Percentiles rank a stretch among this genome's conserved stretches.
phyloP scores from a whole-genome alignment of 2,329 filamentous ascomycete species.

The Aureobasidium sp. region DNA sequence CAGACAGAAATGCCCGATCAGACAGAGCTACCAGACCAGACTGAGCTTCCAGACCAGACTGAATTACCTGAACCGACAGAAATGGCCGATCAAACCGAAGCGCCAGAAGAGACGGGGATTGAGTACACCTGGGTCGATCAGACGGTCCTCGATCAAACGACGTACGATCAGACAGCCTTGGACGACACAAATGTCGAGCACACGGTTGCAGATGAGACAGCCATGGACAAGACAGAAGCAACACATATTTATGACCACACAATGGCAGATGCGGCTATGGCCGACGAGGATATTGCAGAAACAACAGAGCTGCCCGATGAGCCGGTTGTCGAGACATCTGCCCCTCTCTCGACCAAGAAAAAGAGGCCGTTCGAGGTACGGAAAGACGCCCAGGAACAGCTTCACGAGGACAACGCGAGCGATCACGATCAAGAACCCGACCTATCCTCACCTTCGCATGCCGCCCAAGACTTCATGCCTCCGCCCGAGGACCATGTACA shows the following conservation, averaged over 20 bases:
- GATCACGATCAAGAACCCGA: conserved; percentile 4
- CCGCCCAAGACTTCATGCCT: conserved; percentile 12
- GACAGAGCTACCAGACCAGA: conserved; percentile 10
- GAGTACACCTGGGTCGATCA: conserved; percentile 14
- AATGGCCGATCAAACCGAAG: conserved; percentile 1
- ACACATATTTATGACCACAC: conserved; percentile 4
- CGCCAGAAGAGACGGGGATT: conserved; percentile 6
- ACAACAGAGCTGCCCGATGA: neutral
- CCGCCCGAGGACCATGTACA: conserved; percentile 2
- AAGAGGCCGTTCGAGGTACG: conserved; percentile 4
- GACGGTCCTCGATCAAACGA: neutral
- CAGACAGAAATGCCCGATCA: conserved; percentile 14
- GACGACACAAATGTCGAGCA: conserved; percentile 2
- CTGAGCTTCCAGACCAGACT: conserved; percentile 6
- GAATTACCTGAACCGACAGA: conserved; percentile 17
- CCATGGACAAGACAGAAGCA: neutral
- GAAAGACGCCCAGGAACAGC: neutral
- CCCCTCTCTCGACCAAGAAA: conserved; percentile 9
- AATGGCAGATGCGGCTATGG: conserved; percentile 1
- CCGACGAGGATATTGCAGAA: conserved; percentile 6
- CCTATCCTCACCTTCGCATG: conserved; percentile 1
- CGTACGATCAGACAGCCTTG: neutral
- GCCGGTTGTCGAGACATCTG: neutral
- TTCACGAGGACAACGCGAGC: neutral
- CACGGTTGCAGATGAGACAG: conserved; percentile 1